Evolutionary conservation across 169 alveolate species (phyloP), one percentile per base, ranked within the genome.

Genomic region (Fabrea salina): DNA sequence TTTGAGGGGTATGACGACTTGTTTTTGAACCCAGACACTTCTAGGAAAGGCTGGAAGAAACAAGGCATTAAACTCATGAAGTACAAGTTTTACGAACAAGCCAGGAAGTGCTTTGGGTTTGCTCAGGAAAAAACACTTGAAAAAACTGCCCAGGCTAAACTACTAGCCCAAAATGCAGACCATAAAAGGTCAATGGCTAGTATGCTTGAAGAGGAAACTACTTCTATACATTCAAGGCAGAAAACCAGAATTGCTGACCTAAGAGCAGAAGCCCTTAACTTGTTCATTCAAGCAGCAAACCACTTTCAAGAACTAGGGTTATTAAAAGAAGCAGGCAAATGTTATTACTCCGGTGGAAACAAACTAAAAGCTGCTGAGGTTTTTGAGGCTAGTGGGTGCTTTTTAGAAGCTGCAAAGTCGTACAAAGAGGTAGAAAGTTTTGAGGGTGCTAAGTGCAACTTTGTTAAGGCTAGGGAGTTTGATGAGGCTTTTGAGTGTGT

Each of bases 61-160:
- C 22, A 75, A 51, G 95, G 95, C 13, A 50, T 82, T 1, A 80
- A 83, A 64, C 72, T 89, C 82, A 75, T 89, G 49, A 82, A 77
- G 64, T 72, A 75, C 39, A 84, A 78, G 25, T 85, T 58, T 82
- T 89, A 68, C 74, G 86, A 78, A 41, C 59, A 86, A 43, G 94
- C 94, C 25, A 70, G 75, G 22, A 79, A 82, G 70, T 85, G 91
- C 84, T 85, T 86, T 57, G 53, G 32, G 44, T 53, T 57, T 25
- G 41, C 89, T n/a, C 68, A 67, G 1, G 88, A 86, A 40, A 51
- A 79, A 43, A 40, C 41, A 16, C 53, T 78, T 0, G 57, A 47
- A 5, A 37, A 51, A 19, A 79, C 84, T 43, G 80, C 90, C 5
- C 35, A 25, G n/a, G 89, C 89, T 25, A 76, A 71, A 58, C 51